These are phyloP conservation scores for Citeromyces matritensis DNA, from an alignment of 805 yeast genomes.

Conservation along the genomic window DNA sequence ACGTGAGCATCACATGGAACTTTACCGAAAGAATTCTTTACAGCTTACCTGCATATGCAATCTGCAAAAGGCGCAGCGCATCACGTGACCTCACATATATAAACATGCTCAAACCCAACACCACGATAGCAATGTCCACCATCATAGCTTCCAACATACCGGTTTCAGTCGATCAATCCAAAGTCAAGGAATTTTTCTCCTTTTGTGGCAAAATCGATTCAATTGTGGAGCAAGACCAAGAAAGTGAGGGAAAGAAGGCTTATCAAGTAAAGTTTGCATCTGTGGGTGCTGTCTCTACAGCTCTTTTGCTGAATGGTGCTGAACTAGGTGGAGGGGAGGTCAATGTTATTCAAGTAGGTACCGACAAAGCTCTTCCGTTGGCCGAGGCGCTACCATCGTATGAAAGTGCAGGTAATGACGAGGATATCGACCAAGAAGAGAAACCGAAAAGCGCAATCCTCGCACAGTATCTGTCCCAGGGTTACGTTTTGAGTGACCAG, in stretches of 20 bases:
- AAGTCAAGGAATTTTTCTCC: slow-evolving; percentile 51
- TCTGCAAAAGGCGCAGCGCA: too few species aligned
- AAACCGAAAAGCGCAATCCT: slow-evolving; percentile 65
- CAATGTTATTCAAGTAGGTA: slow-evolving; percentile 16
- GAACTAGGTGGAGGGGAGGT: slow-evolving; percentile 49
- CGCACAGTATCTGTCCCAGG: slow-evolving; percentile 66
- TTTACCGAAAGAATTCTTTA: too few species aligned
- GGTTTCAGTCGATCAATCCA: slow-evolving; percentile 26
- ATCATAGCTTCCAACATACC: slow-evolving; percentile 46
- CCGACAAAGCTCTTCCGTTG: slow-evolving; percentile 1
- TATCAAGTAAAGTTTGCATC: slow-evolving; percentile 39
- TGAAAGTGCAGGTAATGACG: slow-evolving; percentile 4
- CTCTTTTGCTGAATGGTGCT: slow-evolving; percentile 57
- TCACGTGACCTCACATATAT: too few species aligned
- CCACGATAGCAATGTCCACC: slow-evolving; percentile 7
- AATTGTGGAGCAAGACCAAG: slow-evolving; percentile 15
- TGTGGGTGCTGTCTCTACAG: slow-evolving; percentile 53
- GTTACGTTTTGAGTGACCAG: slow-evolving; percentile 51
- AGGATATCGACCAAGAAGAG: slow-evolving; percentile 36
- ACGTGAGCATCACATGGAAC: too few species aligned
- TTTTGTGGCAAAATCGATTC: slow-evolving; percentile 50
- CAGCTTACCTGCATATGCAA: too few species aligned
- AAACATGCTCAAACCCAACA: too few species aligned
- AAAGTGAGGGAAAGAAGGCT: slow-evolving; percentile 12
- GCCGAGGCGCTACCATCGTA: slow-evolving; percentile 4